These are phyloP conservation scores for Castanopsis chinensis DNA, from an alignment of 306 rosid species.

Conservation along the genomic window DNA sequence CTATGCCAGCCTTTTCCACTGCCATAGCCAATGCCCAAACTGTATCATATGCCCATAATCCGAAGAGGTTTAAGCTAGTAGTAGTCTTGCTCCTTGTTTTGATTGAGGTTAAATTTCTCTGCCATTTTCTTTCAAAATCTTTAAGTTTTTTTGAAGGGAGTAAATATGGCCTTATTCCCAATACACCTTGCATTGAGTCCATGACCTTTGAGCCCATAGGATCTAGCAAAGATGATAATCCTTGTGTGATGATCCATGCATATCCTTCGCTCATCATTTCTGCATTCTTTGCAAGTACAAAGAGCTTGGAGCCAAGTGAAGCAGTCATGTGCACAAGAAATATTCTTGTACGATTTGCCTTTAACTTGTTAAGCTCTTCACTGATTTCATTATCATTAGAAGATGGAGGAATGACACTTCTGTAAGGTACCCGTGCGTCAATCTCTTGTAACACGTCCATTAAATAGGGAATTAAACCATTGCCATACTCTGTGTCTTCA, in stretches of 20 bases:
- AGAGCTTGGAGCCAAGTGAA: constrained; percentile 17
- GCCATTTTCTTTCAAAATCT: background rate
- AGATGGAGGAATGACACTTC: constrained; percentile 22
- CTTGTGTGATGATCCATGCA: constrained; percentile 23
- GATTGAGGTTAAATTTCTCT: too few relatives aligned
- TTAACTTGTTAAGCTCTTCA: constrained; percentile 20
- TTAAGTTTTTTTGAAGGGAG: background rate
- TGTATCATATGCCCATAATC: constrained; percentile 45
- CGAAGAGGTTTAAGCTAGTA: constrained; percentile 10
- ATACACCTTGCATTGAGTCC: constrained; percentile 40
- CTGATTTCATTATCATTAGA: background rate
- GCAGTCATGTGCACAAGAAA: constrained; percentile 34
- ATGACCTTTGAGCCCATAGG: background rate
- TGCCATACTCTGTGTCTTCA: constrained; percentile 38
- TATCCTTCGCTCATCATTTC: constrained; percentile 28
- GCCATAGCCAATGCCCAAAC: constrained; percentile 29
- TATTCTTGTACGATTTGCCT: constrained; percentile 1
- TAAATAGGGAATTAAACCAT: constrained; percentile 32
- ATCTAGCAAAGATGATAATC: constrained; percentile 14
- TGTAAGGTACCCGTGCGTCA: constrained; percentile 1
- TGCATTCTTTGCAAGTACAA: constrained; percentile 15
- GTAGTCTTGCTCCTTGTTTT: background rate
- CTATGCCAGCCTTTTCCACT: constrained; percentile 4
- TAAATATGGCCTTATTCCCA: constrained; percentile 32
- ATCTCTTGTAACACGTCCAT: constrained; percentile 21